Percentiles rank a stretch among this genome's conserved stretches.
phyloP scores from a whole-genome alignment of 495 filamentous ascomycete species.

The Podospora pseudopauciseta region DNA sequence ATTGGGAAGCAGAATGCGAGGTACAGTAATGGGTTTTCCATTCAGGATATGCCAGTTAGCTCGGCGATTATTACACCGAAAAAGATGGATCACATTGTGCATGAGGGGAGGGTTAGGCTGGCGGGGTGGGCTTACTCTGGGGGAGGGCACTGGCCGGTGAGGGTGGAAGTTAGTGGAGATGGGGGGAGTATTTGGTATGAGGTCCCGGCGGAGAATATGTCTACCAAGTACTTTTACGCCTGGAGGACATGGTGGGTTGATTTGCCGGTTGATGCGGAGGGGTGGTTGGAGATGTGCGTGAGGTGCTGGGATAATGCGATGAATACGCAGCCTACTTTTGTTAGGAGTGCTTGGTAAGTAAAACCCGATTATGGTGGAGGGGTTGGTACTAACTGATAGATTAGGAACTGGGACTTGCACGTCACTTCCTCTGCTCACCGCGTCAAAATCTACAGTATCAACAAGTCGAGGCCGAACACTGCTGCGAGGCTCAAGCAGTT shows the following conservation, averaged over 20 bases:
- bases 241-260: constrained; percentile 55
- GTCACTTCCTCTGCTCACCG: constrained; percentile 64
- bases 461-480: constrained; percentile 49
- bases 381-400: not conserved
- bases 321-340: constrained; percentile 43
- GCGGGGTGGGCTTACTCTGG: constrained; percentile 60
- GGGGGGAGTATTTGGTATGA: constrained; percentile 59
- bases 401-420: constrained; percentile 60
- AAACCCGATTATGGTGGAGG: too few relatives aligned
- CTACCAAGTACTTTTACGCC: constrained; percentile 51
- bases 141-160: constrained; percentile 55
- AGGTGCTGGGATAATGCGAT: constrained; percentile 58
- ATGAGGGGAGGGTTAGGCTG: constrained; percentile 50
- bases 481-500: constrained; percentile 46
- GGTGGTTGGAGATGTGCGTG: constrained; percentile 56
- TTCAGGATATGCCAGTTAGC: constrained; percentile 62
- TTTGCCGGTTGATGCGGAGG: constrained; percentile 55
- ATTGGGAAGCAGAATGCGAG: constrained; percentile 58
- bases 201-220: constrained; percentile 45
- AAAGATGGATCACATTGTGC: constrained; percentile 51
- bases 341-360: constrained; percentile 32
- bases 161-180: constrained; percentile 56
- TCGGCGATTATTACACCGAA: constrained; percentile 56
- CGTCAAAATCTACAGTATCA: constrained; percentile 61
- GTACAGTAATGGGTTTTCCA: constrained; percentile 53